A percentile compares a stretch with the other conserved stretches of the same genome.
These are phyloP conservation scores for Yarrowia porcina DNA, from an alignment of 805 yeast genomes.

Conservation along the genomic window DNA sequence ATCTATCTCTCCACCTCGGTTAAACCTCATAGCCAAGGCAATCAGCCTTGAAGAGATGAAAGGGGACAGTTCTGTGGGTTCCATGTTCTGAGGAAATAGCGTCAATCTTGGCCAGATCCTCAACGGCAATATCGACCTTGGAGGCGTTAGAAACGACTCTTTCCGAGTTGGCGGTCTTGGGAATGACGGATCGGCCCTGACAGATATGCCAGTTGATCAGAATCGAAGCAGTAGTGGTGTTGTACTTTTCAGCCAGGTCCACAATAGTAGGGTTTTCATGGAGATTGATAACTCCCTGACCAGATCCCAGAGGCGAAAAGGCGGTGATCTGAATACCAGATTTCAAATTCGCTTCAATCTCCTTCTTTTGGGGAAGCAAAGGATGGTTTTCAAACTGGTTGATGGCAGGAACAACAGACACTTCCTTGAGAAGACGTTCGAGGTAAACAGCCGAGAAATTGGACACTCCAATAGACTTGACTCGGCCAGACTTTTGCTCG, in stretches of 20 bases:
- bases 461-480: slow-evolving; percentile 60
- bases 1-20: neutral
- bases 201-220: slow-evolving; percentile 40
- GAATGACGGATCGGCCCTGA: slow-evolving; percentile 58
- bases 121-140: slow-evolving; percentile 39
- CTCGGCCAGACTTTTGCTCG: slow-evolving; percentile 48
- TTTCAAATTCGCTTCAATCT: slow-evolving; percentile 57
- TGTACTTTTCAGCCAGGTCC: slow-evolving; percentile 57
- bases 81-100: neutral
- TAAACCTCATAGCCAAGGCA: neutral
- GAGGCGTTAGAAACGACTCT: slow-evolving; percentile 51
- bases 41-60: neutral
- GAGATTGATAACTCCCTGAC: slow-evolving; percentile 2
- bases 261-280: slow-evolving; percentile 50
- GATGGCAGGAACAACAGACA: slow-evolving; percentile 60
- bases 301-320: slow-evolving; percentile 60
- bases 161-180: slow-evolving; percentile 64
- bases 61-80: slow-evolving; percentile 9
- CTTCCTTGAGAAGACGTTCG: slow-evolving; percentile 47
- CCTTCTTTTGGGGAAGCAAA: slow-evolving; percentile 66
- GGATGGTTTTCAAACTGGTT: slow-evolving; percentile 85
- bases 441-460: slow-evolving; percentile 58
- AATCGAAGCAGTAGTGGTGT: slow-evolving; percentile 37
- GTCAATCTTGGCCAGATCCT: neutral
- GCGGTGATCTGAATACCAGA: slow-evolving; percentile 65